Conservation (phyloP, 2,329 filamentous ascomycete species). For the Colletotrichum chrysophilum region DNA sequence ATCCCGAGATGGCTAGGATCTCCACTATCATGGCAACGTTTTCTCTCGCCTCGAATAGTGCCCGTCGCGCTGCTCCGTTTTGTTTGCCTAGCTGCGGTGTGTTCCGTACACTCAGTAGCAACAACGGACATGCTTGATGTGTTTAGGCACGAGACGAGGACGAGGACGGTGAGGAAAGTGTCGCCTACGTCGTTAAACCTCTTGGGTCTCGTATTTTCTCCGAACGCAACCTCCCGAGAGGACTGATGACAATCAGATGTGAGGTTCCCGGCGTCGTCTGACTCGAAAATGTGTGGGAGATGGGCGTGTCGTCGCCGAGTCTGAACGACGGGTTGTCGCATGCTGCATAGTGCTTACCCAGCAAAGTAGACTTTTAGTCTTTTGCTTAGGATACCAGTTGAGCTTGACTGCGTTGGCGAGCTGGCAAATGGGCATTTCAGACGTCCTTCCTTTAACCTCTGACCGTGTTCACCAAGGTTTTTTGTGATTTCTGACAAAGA, state of each 20-base stretch:
- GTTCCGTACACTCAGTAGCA: not conserved
- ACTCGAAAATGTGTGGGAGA: not conserved
- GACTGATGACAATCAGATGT: not conserved
- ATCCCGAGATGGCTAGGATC: not conserved
- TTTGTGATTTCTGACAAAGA: slow-evolving; percentile 22
- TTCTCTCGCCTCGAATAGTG: not conserved
- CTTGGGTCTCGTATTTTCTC: not conserved
- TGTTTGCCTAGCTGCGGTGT: not conserved
- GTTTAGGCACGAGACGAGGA: not conserved
- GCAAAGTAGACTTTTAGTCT: not conserved
- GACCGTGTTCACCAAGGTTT: not conserved
- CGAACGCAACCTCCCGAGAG: not conserved
- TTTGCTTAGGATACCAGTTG: not conserved
- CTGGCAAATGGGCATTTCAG: not conserved
- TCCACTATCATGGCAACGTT: not conserved
- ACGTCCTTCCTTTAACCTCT: not conserved
- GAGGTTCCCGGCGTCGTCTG: not conserved
- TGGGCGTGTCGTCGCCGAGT: not conserved
- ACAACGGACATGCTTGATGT: not conserved
- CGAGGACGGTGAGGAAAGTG: not conserved
- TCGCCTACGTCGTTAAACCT: not conserved
- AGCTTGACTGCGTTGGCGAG: not conserved
- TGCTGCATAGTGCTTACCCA: not conserved
- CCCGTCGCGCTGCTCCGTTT: not conserved
- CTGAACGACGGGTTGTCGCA: not conserved